Base-by-base conservation (phyloP, 768 basidiomycete genomes). In the Lentinula detonsa region DNA sequence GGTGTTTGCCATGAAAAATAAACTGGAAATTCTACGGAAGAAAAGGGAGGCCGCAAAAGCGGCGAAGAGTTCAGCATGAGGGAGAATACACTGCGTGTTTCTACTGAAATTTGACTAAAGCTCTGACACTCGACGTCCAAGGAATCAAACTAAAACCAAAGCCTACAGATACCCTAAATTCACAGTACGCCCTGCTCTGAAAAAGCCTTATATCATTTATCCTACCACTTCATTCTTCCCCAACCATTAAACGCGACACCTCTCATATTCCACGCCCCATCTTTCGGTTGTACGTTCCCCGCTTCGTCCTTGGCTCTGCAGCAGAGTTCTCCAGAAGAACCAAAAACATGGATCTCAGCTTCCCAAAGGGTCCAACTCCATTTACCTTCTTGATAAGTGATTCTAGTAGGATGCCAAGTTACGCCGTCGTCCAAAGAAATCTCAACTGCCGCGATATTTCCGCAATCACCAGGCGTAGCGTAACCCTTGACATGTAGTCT, bases 361-460 rank as follows among this genome's bases (percentile, higher is more conserved):
- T 87, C 84, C 89, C 88, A 90, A 21, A 89, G 68, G 4, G 84
- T 81, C 88, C 89, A 91, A 66, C 88, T 88, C 87, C 87, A 90
- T 63, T 69, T 78, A 3, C 87, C 86, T 39, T 81, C 73, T 58
- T 82, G 84, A 63, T 88, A 87, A 1, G 76, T 82, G 61, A 87
- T 81, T 34, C 70, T 71, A 18, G 83, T 80, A 9, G 70, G 66
- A 31, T 70, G 66, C 85, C 87, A 88, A 7, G 78, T 76, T 49
- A 66, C 62, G 1, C 85, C 86, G 2, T 71, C 74, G 66, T 88
- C 81, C 16, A 75, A 66, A 43, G 81, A 81, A 13, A 87, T 69
- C 33, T 87, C 82, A 15, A 87, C 77, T 1, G 67, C 63, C 3
- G 71, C 65, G 9, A 88, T 76, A 42, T 80, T 81, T 43, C 79